Conservation (phyloP, 257 asterid genomes). For the Gynochthodes officinalis region DNA sequence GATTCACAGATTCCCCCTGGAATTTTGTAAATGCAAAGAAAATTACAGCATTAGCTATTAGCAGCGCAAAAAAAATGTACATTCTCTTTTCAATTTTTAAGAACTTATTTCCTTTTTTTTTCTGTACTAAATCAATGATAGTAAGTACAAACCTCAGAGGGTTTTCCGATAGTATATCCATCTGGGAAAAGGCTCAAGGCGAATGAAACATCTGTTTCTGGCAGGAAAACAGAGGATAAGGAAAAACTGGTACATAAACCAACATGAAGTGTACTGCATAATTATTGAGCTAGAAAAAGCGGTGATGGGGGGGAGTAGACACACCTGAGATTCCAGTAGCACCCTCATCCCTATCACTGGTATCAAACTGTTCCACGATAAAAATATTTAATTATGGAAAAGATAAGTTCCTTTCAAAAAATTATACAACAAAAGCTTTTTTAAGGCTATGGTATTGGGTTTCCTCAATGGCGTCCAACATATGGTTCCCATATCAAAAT, state of each 20-base stretch:
- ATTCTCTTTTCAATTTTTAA: not conserved
- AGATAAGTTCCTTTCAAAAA: not conserved
- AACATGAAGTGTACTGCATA: not conserved
- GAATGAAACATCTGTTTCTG: constrained; percentile 80
- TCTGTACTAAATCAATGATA: constrained; percentile 16
- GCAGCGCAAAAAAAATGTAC: not conserved
- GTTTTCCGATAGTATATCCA: constrained; percentile 79
- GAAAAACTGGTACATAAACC: not conserved
- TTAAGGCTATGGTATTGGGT: not conserved
- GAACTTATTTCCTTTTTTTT: constrained; percentile 1
- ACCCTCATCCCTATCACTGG: constrained; percentile 31
- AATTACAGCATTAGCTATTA: not conserved
- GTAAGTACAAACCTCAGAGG: constrained; percentile 57
- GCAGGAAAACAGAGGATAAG: constrained; percentile 16
- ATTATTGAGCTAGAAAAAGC: constrained; percentile 9
- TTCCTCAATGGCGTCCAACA: not conserved
- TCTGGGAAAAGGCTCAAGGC: constrained; percentile 68
- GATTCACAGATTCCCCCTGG: constrained; percentile 59
- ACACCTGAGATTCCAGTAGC: constrained; percentile 41
- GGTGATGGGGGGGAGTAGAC: constrained; percentile 5
- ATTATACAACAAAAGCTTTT: constrained; percentile 6
- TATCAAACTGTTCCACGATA: constrained; percentile 39
- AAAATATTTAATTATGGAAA: constrained; percentile 3
- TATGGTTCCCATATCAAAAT: not conserved
- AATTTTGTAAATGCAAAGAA: constrained; percentile 14